Evolutionary conservation across 2,329 filamentous ascomycete species (phyloP).

Genomic region (Colletotrichum brevisporum): DNA sequence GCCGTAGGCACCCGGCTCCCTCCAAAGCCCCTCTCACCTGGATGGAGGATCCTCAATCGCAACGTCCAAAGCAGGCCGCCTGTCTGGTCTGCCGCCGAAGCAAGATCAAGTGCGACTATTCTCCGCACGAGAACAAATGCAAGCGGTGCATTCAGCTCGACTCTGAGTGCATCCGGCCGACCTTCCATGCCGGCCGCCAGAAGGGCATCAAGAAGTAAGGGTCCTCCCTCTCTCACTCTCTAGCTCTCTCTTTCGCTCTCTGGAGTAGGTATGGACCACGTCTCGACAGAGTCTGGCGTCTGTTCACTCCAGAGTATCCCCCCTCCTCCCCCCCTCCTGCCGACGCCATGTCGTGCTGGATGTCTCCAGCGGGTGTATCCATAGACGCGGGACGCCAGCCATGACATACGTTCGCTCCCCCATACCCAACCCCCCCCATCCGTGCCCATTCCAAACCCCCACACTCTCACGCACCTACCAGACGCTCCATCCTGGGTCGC

Average conservation of each 20-base stretch:
- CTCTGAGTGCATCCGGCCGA: slow-evolving; percentile 76
- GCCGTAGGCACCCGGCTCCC: slow-evolving; percentile 39
- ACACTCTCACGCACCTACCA: too few relatives aligned
- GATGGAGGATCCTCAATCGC: slow-evolving; percentile 40
- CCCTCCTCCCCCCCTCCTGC: not conserved
- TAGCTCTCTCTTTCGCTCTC: not conserved
- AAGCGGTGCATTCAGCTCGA: slow-evolving; percentile 72
- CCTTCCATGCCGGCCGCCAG: slow-evolving; percentile 80
- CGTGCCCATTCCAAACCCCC: not conserved
- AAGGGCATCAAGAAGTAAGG: slow-evolving; percentile 83
- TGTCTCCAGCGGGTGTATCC: too few relatives aligned
- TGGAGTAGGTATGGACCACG: not conserved
- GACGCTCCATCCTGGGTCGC: too few relatives aligned
- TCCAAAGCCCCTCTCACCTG: slow-evolving; percentile 39
- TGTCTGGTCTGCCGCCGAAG: slow-evolving; percentile 76
- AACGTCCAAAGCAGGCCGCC: slow-evolving; percentile 60
- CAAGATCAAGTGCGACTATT: slow-evolving; percentile 77
- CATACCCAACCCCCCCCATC: not conserved
- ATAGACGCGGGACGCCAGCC: too few relatives aligned
- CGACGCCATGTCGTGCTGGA: too few relatives aligned
- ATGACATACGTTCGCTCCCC: too few relatives aligned
- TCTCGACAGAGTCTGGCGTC: too few relatives aligned
- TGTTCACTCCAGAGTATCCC: too few relatives aligned
- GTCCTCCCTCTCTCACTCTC: not conserved
- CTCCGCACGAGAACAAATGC: slow-evolving; percentile 65